Percentiles rank a stretch among this genome's conserved stretches.
Conservation (phyloP, 805 yeast genomes). For the Lachancea quebecensis region DNA sequence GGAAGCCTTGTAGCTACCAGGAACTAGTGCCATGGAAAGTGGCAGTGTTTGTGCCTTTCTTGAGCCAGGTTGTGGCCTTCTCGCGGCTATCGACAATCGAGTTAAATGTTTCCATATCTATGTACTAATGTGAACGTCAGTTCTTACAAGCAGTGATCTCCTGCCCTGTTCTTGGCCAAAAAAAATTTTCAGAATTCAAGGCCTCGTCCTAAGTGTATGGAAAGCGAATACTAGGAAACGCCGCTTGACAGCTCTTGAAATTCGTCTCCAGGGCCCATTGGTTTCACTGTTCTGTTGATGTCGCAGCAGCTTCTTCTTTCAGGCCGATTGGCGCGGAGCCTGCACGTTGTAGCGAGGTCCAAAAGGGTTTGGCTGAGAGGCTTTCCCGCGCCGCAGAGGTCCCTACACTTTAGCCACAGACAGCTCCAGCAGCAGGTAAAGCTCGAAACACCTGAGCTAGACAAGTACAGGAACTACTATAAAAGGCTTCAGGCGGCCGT, state of each 20-base stretch:
- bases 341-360: conserved; percentile 1
- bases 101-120: too few species aligned
- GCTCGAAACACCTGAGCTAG: conserved; percentile 13
- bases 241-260: background rate
- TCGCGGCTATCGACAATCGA: too few species aligned
- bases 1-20: background rate
- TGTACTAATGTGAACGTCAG: too few species aligned
- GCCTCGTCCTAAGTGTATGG: too few species aligned
- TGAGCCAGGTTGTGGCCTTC: too few species aligned
- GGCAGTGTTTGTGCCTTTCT: too few species aligned
- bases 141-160: too few species aligned
- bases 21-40: too few species aligned
- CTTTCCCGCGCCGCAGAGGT: background rate
- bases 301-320: conserved; percentile 3
- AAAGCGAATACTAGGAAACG: too few species aligned
- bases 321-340: conserved; percentile 2
- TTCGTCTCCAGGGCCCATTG: background rate
- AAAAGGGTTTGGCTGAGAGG: background rate
- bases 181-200: too few species aligned
- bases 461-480: conserved; percentile 23
- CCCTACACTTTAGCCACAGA: background rate
- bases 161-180: too few species aligned
- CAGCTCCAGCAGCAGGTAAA: conserved; percentile 1
- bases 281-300: background rate
- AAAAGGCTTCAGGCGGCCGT: conserved; percentile 15